Percentiles rank a stretch among this genome's conserved stretches.
Conservation (phyloP, 2,329 filamentous ascomycete species). For the Fusarium incarnatum region DNA sequence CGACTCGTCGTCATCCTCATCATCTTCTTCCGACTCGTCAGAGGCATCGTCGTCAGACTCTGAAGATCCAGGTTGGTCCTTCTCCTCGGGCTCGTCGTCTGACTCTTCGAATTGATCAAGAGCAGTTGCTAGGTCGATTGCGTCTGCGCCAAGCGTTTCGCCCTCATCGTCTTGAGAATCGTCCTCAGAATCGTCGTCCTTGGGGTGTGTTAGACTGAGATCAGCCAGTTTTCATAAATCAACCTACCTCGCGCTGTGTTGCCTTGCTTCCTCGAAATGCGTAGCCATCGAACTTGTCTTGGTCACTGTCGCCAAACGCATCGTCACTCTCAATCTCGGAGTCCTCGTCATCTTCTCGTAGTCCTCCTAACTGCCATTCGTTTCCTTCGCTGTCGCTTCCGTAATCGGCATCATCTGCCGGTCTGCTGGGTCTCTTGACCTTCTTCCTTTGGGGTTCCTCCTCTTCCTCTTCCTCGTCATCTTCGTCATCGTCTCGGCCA, state of each 20-base stretch:
- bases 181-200: slow-evolving; percentile 69
- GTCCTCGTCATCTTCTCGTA: slow-evolving; percentile 68
- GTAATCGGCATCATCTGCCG: slow-evolving; percentile 68
- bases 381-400: slow-evolving; percentile 89
- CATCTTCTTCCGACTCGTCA: slow-evolving; percentile 57
- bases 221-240: background rate
- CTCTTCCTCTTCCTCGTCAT: slow-evolving; percentile 64
- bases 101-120: slow-evolving; percentile 66
- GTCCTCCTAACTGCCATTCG: slow-evolving; percentile 80
- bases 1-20: slow-evolving; percentile 61
- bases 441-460: slow-evolving; percentile 56
- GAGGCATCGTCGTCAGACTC: slow-evolving; percentile 57
- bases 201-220: slow-evolving; percentile 15
- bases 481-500: slow-evolving; percentile 58
- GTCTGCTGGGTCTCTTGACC: slow-evolving; percentile 55
- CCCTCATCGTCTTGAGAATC: slow-evolving; percentile 65
- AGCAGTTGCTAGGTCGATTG: slow-evolving; percentile 68
- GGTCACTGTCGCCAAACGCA: slow-evolving; percentile 88
- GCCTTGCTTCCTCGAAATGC: slow-evolving; percentile 63
- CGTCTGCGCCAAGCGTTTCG: slow-evolving; percentile 68
- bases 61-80: slow-evolving; percentile 59
- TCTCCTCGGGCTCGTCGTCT: slow-evolving; percentile 61
- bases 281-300: slow-evolving; percentile 85
- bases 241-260: slow-evolving; percentile 48
- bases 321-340: slow-evolving; percentile 77